Evolutionary conservation across 345 rosid genomes (phyloP), one percentile per base, ranked within the genome.

Genomic region (Geranium rotundifolium): DNA sequence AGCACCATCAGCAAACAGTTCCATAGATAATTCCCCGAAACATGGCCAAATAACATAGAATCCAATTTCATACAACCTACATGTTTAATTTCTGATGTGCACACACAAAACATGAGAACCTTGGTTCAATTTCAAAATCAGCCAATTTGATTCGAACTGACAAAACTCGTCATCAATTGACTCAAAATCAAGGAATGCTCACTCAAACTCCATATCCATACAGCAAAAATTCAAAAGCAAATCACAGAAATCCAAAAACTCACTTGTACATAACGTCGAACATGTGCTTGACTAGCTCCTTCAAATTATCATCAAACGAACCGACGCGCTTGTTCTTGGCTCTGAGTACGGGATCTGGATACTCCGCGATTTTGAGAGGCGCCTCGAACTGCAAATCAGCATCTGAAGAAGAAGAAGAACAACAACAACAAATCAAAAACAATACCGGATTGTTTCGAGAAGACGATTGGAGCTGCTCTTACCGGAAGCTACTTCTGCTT

Each of bases 201-300:
- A 61, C 64, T 19, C n/a, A 3, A 20, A 10, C n/a, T n/a, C n/a
- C 18, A 18, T 17, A 18, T 2, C 8, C 57, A 56, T 10, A 46
- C 14, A 31, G 10, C 12, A 49, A 8, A 27, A 57, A 46, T 3
- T 9, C 23, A 15, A 62, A 18, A 10, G 34, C 46, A 50, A 31
- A 50, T 50, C n/a, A 2, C 15, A 10, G 18, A n/a, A 12, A 19
- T 7, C 30, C 5, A 30, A 19, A 58, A 56, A 72, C 96, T 83
- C 69, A 93, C 99, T 85, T 93, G 73, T 93, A 90, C 99, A 93
- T 93, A 62, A 93, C 75, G 71, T 85, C 85, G 68, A 93, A 88
- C 97, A 90, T 93, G 69, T 86, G 95, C 69, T 83, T 80, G 19
- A 78, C 97, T 66, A 93, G 65, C 54, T 84, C 83, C 86, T 70